Base-by-base conservation (phyloP, 2,329 filamentous ascomycete genomes). In the Orbilia ellipsospora region DNA sequence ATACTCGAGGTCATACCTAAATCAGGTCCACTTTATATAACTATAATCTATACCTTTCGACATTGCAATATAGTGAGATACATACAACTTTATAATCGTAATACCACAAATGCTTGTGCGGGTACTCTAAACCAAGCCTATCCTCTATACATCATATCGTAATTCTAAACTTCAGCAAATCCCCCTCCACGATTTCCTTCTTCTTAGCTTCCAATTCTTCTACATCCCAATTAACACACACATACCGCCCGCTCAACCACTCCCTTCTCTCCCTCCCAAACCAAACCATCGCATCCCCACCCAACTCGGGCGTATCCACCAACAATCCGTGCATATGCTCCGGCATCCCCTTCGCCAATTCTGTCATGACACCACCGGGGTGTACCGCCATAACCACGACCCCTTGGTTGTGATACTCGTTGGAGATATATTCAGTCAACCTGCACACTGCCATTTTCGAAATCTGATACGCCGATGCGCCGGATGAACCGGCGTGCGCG, bases 321-420 rank as follows among this genome's bases (percentile, higher is more conserved):
- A 63, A 77, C 36, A 75, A 4, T 2, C 66, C 23, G 60, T 77
- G 77, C 56, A 79, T 56, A 3, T 79, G 44, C 18, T 80, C 48
- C 0, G 83, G 83, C 80, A 84, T 81, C 0, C 80, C 79, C 12
- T 52, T 50, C 2, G 83, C 81, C 64, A 86, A 80, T 31, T 84
- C 84, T 0, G 85, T 87, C 77, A 79, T 80, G 0, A 85, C 82
- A 13, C 81, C 82, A 1, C 85, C 86, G 0, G 85, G 85, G 78
- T 87, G 84, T 2, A 86, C 64, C 1, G 81, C 78, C 48, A 82
- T 82, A n/a, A 82, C 82, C 8, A 86, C 78, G 0, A 86, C 75
- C 0, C 84, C 84, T 54, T 85, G 78, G 8, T 82, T 80, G 7
- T 78, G 78, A 77, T 87, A 84, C 75, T 87, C 86, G 31, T 73